Base-by-base conservation (phyloP, 1,284 basidiomycete genomes). In the Cutaneotrichosporon sp. region DNA sequence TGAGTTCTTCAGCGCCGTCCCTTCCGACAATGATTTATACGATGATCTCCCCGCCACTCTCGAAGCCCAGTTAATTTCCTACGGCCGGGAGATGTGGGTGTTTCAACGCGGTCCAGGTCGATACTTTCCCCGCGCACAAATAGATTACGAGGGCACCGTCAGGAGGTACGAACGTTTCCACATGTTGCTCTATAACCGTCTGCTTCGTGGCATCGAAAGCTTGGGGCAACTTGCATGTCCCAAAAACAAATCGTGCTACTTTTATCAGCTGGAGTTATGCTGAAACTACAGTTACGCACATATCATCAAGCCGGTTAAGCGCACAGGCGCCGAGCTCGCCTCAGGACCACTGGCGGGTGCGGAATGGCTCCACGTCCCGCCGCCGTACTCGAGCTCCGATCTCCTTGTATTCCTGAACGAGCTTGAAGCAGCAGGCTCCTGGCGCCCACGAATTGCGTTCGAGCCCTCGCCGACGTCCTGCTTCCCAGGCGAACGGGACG, bases 381-480 rank as follows among this genome's bases (percentile, higher is more conserved):
- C 67, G 5, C 68, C 68, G 1, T 64, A 62, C 44, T 62, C 65
- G 1, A 55, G 63, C 1, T 57, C 65, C 33, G 60, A 63, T 12
- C 52, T 71, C 10, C 35, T 52, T 6, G 38, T 25, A 3, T 46
- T 71, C 3, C 43, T 64, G 11, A 33, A 25, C 16, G 61, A 67
- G 27, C 45, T 64, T 0, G n/a, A n/a, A n/a, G 20, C 29, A 14
- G 26, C 14, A 24, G 6, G 34, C 1, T 38, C 17, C 6, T 73
- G 71, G 71, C 20, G 17, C 2, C 68, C 71, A 0, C 62, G 61
- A 31, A 56, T 71, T 9, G 65, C 67, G 1, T 73, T 64, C 53
- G 71, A 71, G 57, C 71, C 71, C 19, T 57, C 63, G 9, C 71
- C 71, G 12, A 56, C 58, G 3, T 59, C 54, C 9, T 73, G 71